A percentile compares a stretch with the other conserved stretches of the same genome.
Conservation (phyloP, 2,329 filamentous ascomycete genomes). For the Xylariaceae sp. region DNA sequence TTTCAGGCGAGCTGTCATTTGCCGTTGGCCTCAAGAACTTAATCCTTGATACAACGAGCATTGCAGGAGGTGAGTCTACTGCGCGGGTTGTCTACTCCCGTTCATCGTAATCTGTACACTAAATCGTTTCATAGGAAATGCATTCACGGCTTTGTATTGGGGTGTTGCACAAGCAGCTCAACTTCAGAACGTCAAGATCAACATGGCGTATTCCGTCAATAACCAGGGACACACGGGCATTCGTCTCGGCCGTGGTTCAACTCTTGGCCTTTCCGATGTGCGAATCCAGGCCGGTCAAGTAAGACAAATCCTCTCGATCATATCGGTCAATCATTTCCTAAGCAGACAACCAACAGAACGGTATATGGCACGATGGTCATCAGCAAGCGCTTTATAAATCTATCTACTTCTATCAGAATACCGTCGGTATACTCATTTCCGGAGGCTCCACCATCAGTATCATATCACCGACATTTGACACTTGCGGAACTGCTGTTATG, state of each 20-base stretch:
- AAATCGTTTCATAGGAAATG: slow-evolving; percentile 21
- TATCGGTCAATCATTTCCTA: neutral
- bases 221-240: slow-evolving; percentile 42
- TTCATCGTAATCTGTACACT: slow-evolving; percentile 5
- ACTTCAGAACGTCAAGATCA: slow-evolving; percentile 43
- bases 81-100: neutral
- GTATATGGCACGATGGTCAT: slow-evolving; percentile 42
- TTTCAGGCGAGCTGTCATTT: slow-evolving; percentile 39
- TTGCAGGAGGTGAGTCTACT: slow-evolving; percentile 30
- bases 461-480: slow-evolving; percentile 40
- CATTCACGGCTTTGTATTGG: slow-evolving; percentile 43
- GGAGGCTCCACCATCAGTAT: slow-evolving; percentile 41
- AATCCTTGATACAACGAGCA: slow-evolving; percentile 40
- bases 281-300: slow-evolving; percentile 40
- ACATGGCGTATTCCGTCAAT: slow-evolving; percentile 36
- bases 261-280: slow-evolving; percentile 40
- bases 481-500: slow-evolving; percentile 36
- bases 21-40: slow-evolving; percentile 44
- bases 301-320: slow-evolving; percentile 3
- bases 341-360: slow-evolving; percentile 30
- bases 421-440: slow-evolving; percentile 37
- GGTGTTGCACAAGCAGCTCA: slow-evolving; percentile 43
- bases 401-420: slow-evolving; percentile 44
- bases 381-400: slow-evolving; percentile 44
- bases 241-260: slow-evolving; percentile 39